Percentiles rank a stretch among this genome's conserved stretches.
Conservation (phyloP, 768 basidiomycete species). For the Lyophyllum shimeji region DNA sequence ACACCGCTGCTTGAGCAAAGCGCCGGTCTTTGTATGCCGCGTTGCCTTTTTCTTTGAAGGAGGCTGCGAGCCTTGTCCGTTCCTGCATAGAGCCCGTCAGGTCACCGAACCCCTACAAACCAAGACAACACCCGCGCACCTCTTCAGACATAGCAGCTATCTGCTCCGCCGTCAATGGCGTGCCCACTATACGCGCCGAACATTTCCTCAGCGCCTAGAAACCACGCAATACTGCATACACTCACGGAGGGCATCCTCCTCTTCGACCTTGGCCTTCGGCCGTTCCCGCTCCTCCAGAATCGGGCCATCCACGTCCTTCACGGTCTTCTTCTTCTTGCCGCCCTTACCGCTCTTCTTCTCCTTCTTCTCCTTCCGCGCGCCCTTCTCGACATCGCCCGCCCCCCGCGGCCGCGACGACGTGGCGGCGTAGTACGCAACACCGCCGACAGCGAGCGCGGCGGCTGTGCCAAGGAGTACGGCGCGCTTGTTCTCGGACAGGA, state of each 20-base stretch:
- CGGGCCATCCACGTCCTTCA: slow-evolving; percentile 66
- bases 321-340: slow-evolving; percentile 51
- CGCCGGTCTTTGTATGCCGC: slow-evolving; percentile 62
- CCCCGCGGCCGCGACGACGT: slow-evolving; percentile 41
- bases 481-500: slow-evolving; percentile 77
- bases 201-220: too few relatives aligned
- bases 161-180: slow-evolving; percentile 48
- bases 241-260: slow-evolving; percentile 28
- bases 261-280: slow-evolving; percentile 36
- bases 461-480: slow-evolving; percentile 72
- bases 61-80: slow-evolving; percentile 57
- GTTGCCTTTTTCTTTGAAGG: slow-evolving; percentile 74
- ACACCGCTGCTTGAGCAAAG: slow-evolving; percentile 57
- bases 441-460: slow-evolving; percentile 68
- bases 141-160: slow-evolving; percentile 57
- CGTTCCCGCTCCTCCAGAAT: slow-evolving; percentile 71
- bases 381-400: slow-evolving; percentile 43
- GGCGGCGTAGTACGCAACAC: slow-evolving; percentile 75
- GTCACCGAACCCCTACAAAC: background rate
- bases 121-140: slow-evolving; percentile 38
- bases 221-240: background rate
- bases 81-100: slow-evolving; percentile 42
- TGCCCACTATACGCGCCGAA: slow-evolving; percentile 31
- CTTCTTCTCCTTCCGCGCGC: slow-evolving; percentile 45
- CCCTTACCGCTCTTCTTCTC: slow-evolving; percentile 21